Conservation (phyloP, 495 filamentous ascomycete species). For the Aspergillus hancockii region DNA sequence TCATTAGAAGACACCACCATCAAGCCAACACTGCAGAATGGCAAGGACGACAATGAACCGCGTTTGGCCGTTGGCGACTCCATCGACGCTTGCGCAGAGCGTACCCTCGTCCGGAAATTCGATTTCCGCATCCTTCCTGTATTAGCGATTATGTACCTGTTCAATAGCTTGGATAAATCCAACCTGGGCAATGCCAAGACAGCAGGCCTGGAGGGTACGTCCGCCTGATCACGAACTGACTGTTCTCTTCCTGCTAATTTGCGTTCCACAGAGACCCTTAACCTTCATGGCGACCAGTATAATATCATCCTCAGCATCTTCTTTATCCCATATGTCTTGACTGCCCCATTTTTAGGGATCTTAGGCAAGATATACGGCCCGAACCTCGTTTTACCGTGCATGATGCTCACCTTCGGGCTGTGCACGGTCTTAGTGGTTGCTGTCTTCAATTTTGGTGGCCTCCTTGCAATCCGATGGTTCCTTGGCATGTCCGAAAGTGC, state of each 20-base stretch:
- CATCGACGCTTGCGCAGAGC: constrained; percentile 38
- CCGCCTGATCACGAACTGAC: not conserved
- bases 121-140: constrained; percentile 57
- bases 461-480: constrained; percentile 55
- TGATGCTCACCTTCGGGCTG: constrained; percentile 66
- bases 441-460: constrained; percentile 59
- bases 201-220: constrained; percentile 43
- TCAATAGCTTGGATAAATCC: constrained; percentile 58
- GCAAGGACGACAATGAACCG: not conserved
- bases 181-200: constrained; percentile 67
- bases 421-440: constrained; percentile 57
- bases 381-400: constrained; percentile 56
- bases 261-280: constrained; percentile 30
- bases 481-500: constrained; percentile 68
- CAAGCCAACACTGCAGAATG: not conserved
- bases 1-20: not conserved
- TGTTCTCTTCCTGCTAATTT: not conserved
- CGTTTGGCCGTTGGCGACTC: not conserved
- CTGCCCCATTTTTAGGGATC: constrained; percentile 62
- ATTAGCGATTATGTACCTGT: constrained; percentile 58
- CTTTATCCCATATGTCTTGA: constrained; percentile 71
- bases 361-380: constrained; percentile 66
- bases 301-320: constrained; percentile 70
- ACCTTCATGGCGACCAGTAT: constrained; percentile 60
- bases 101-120: constrained; percentile 54